phyloP scores from a whole-genome alignment of 768 basidiomycete species.

The Psilocybe subaeruginosa region DNA sequence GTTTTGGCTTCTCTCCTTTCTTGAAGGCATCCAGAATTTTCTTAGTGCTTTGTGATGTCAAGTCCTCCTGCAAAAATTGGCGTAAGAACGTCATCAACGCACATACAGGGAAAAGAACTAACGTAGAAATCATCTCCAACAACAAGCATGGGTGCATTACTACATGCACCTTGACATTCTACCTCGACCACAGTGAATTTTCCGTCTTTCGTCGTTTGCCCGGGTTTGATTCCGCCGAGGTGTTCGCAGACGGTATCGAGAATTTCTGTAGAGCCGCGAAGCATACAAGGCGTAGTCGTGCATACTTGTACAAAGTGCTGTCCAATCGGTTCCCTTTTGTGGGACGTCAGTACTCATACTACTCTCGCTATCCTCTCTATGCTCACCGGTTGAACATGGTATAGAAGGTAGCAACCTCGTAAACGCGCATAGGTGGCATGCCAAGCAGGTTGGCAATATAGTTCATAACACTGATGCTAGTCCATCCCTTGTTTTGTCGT shows the following conservation, averaged over 20 bases:
- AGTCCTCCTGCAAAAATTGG: conserved; percentile 65
- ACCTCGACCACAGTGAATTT: conserved; percentile 99
- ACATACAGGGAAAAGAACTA: conserved; percentile 28
- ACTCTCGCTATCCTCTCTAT: not conserved
- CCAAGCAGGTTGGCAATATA: conserved; percentile 92
- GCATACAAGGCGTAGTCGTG: conserved; percentile 98
- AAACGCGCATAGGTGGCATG: conserved; percentile 98
- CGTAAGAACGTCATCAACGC: conserved; percentile 10
- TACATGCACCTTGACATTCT: conserved; percentile 98
- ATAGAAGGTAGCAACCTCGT: conserved; percentile 99
- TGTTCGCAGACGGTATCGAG: conserved; percentile 82
- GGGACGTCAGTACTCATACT: not conserved
- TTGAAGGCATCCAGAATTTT: conserved; percentile 80
- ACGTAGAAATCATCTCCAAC: conserved; percentile 98
- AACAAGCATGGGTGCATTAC: conserved; percentile 96
- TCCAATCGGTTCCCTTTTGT: conserved; percentile 87
- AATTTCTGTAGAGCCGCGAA: conserved; percentile 89
- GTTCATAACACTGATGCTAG: conserved; percentile 98
- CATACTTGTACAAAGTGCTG: conserved; percentile 96
- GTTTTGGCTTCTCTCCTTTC: conserved; percentile 84
- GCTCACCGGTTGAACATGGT: conserved; percentile 98
- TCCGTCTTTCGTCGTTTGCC: conserved; percentile 92
- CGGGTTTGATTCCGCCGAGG: conserved; percentile 82
- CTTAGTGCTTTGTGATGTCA: conserved; percentile 76
- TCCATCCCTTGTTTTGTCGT: conserved; percentile 98